These are phyloP conservation scores for Aegle marmelos DNA, from an alignment of 345 rosid species.

Conservation along the genomic window DNA sequence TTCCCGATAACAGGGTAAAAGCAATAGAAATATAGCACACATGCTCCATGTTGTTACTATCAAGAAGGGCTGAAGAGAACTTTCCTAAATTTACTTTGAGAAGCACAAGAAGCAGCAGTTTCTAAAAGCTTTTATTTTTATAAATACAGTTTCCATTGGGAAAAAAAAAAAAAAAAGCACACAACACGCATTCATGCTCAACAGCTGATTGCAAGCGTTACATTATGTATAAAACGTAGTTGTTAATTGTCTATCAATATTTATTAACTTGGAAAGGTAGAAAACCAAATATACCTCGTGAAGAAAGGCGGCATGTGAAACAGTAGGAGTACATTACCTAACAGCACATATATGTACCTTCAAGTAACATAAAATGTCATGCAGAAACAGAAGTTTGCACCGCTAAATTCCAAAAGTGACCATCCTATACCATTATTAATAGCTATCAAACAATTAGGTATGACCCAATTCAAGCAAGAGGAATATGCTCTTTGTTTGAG, in stretches of 20 bases:
- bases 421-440: background rate
- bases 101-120: constrained; percentile 2
- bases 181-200: background rate
- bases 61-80: background rate
- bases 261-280: background rate
- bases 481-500: background rate
- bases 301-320: background rate
- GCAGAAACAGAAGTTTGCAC: background rate
- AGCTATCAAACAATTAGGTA: background rate
- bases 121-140: background rate
- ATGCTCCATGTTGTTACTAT: background rate
- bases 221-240: background rate
- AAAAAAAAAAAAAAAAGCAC: background rate
- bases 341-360: background rate
- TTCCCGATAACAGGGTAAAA: constrained; percentile 8
- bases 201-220: background rate
- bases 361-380: background rate
- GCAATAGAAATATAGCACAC: background rate
- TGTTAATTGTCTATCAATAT: background rate
- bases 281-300: background rate
- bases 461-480: background rate
- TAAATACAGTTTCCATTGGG: background rate
- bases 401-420: background rate
- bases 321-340: background rate
- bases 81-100: background rate